phyloP scores from a whole-genome alignment of 2,329 filamentous ascomycete genomes.

The Aspergillus flavus region DNA sequence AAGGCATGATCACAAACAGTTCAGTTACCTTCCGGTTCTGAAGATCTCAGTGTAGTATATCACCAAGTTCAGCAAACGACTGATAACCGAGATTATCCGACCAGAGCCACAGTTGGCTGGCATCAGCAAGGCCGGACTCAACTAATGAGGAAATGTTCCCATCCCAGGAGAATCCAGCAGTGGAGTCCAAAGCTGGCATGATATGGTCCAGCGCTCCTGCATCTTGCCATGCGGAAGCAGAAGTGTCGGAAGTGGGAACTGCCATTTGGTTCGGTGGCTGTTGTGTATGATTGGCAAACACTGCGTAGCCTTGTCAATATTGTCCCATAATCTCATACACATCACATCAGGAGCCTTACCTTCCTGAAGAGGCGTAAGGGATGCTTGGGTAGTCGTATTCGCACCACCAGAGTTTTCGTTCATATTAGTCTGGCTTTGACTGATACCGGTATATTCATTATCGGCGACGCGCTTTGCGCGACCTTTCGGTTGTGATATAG shows the following conservation, averaged over 20 bases:
- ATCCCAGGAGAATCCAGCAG: constrained; percentile 1
- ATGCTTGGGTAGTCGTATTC: background rate
- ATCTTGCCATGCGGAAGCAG: background rate
- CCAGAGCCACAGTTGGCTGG: constrained; percentile 5
- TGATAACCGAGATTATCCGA: background rate
- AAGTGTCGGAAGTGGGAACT: background rate
- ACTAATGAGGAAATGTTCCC: constrained; percentile 2
- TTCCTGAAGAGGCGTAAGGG: background rate
- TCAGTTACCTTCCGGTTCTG: too few species aligned
- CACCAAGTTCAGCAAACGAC: constrained; percentile 1
- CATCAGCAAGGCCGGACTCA: constrained; percentile 1
- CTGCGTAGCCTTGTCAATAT: background rate
- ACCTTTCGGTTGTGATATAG: background rate
- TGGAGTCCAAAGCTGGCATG: background rate
- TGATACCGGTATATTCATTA: too few species aligned
- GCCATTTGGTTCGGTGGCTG: background rate
- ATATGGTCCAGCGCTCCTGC: background rate
- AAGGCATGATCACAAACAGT: too few species aligned
- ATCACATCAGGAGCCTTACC: background rate
- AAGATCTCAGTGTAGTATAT: background rate
- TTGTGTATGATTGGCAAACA: background rate
- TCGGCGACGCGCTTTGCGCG: background rate
- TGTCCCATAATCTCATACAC: background rate
- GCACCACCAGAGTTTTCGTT: too few species aligned
- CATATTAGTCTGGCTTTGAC: background rate